Evolutionary conservation across 352 stramenopile species (phyloP).

Genomic region (Phytophthora hybrid): DNA sequence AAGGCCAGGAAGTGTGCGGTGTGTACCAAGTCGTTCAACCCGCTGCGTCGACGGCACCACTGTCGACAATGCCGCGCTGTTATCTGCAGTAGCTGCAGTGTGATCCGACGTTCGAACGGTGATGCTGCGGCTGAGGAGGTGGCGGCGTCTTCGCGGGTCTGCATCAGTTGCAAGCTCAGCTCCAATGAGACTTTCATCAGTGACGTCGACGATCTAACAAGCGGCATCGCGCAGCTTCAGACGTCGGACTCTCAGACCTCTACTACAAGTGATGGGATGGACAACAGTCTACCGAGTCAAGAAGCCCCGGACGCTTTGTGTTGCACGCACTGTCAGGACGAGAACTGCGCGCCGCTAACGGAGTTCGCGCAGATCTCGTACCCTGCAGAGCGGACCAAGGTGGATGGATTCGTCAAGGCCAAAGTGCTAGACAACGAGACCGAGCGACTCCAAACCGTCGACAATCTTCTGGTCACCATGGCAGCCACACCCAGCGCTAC

Average conservation of each 20-base stretch:
- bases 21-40: slow-evolving; percentile 87
- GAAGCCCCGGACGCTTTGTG: slow-evolving; percentile 18
- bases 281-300: slow-evolving; percentile 28
- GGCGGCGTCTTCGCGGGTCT: slow-evolving; percentile 52
- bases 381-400: slow-evolving; percentile 34
- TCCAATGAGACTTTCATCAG: slow-evolving; percentile 47
- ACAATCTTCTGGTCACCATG: slow-evolving; percentile 52
- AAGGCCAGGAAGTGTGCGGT: slow-evolving; percentile 79
- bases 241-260: neutral
- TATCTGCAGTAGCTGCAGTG: slow-evolving; percentile 79
- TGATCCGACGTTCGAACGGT: slow-evolving; percentile 41
- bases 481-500: slow-evolving; percentile 47
- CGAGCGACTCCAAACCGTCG: slow-evolving; percentile 57
- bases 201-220: slow-evolving; percentile 60
- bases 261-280: slow-evolving; percentile 17
- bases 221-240: slow-evolving; percentile 44
- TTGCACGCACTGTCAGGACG: slow-evolving; percentile 69
- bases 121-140: slow-evolving; percentile 23
- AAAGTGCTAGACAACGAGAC: slow-evolving; percentile 65
- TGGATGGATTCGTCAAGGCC: slow-evolving; percentile 49
- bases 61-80: slow-evolving; percentile 71
- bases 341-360: slow-evolving; percentile 62
- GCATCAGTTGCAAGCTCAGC: slow-evolving; percentile 83
- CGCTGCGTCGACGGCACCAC: slow-evolving; percentile 74
- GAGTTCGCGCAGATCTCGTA: slow-evolving; percentile 69